Base-by-base conservation (phyloP, 1,139 yeast genomes). In the Saccharomyces hybrid region DNA sequence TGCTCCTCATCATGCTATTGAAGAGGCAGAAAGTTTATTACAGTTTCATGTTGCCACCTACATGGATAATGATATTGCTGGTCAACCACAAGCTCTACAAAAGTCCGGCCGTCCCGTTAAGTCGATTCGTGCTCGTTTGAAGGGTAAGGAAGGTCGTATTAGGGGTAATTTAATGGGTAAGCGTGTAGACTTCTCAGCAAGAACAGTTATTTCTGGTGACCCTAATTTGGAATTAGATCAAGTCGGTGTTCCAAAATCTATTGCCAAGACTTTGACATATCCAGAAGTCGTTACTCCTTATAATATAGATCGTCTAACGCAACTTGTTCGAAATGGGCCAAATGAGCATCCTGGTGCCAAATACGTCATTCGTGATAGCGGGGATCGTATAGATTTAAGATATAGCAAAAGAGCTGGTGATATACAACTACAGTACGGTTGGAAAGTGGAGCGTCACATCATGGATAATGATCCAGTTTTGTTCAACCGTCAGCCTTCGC, bases 51-150 rank as follows among this genome's bases (percentile, higher is more conserved):
- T 95, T 51, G 99, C 99, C n/a, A 93, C 99, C 1, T 93, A 93
- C 71, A 93, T 93, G 99, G 99, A 93, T 75, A 93, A 93, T 70
- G 99, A 93, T 75, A 93, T 93, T 74, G 99, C 99, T n/a, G 99
- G 99, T 59, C 99, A 93, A 74, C 99, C 99, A 0, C 99, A 93
- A 73, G 99, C 99, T 46, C 80, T 93, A 60, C 99, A 95, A 71
- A 95, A 95, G 73, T 89, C 98, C 52, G 99, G 99, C 55, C 88
- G 99, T 75, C 99, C 99, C 7, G 95, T 95, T 60, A 95, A 93
- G 72, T 89, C 98, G 49, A 95, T 95, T 64, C 85, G 99, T 76
- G 99, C 99, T 27, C 89, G 99, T 77, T 79, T 95, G 64, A 95
- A 95, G 84, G 99, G 99, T 76, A 93, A 95, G 67, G 99, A 95